These are phyloP conservation scores for Schizothecium vesticola DNA, from an alignment of 495 filamentous ascomycete genomes.

Conservation along the genomic window DNA sequence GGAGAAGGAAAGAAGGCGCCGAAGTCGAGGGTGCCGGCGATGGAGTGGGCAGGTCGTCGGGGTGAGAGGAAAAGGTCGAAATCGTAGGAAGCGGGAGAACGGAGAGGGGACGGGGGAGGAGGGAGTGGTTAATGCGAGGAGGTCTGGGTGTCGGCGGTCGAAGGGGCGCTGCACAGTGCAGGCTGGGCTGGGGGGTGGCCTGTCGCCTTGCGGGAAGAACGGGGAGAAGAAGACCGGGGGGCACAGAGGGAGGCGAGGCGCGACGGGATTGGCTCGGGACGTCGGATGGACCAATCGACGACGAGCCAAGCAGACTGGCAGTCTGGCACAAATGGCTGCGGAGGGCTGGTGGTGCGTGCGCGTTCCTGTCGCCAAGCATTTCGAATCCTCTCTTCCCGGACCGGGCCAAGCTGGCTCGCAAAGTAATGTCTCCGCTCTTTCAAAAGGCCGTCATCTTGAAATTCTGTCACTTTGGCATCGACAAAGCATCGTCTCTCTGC, in stretches of 20 bases:
- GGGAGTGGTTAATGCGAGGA: conserved; percentile 14
- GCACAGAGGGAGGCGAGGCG: conserved; percentile 6
- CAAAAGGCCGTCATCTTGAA: not conserved
- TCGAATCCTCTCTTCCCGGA: not conserved
- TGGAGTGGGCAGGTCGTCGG: conserved; percentile 14
- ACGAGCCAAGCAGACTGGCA: conserved; percentile 4
- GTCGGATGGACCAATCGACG: conserved; percentile 6
- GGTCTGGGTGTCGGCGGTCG: conserved; percentile 10
- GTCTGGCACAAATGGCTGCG: conserved; percentile 10
- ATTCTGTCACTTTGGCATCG: not conserved
- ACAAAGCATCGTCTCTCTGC: not conserved
- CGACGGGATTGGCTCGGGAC: conserved; percentile 14
- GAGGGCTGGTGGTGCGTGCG: conserved; percentile 14
- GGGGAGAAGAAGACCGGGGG: conserved; percentile 11
- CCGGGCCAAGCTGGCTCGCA: not conserved
- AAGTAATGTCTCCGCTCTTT: not conserved
- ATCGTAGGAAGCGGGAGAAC: conserved; percentile 16
- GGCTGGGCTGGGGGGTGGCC: conserved; percentile 8
- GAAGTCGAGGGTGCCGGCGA: conserved; percentile 8
- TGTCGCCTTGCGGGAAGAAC: conserved; percentile 11
- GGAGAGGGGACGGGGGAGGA: conserved; percentile 20
- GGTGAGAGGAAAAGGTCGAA: conserved; percentile 24
- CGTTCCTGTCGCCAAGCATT: conserved; percentile 5
- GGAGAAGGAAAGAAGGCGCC: conserved; percentile 13
- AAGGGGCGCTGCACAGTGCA: conserved; percentile 17